Base-by-base conservation (phyloP, 2,329 filamentous ascomycete species). In the Cordyceps fumosorosea region DNA sequence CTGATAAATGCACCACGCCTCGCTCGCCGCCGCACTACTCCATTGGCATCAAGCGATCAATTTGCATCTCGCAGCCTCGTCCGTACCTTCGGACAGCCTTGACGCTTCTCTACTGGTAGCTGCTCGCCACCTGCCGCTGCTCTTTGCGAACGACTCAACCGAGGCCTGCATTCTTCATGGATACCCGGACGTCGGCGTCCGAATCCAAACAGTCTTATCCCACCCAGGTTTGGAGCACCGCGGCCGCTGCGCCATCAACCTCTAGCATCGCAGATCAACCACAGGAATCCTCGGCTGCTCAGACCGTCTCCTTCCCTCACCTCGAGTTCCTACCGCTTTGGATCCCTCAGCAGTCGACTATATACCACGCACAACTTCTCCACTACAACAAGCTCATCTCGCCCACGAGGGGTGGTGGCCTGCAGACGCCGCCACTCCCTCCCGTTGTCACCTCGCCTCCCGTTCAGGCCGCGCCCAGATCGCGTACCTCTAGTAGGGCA, bases 311-410 rank as follows among this genome's bases (percentile, higher is more conserved):
- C 52, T 72, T 74, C 61, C 73, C 77, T 65, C 77, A 79, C 64
- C 68, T 84, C 68, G 81, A 85, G 65, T 76, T 84, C 63, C 75
- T 84, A 32, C 84, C 84, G 42, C 79, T 84, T 65, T 75, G 85
- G 67, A 77, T 85, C 63, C 83, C 83, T 18, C 84, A 85, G 65
- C 83, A 86, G 66, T 76, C 81, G 40, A 83, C 80, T 48, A 76
- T 83, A 65, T 84, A 85, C 73, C 82, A 87, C 69, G 83, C 82
- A 60, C 84, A 86, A 73, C 80, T 88, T 62, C 78, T 84, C 57
- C 81, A 86, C 67, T 88, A 88, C 78, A 88, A 87, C 73, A 83
- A 82, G 70, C 83, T 88, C 70, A 80, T 88, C 67, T 83, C 84
- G 59, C 80, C 83, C 55, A 77, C 81, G 62, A 77, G 83, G 69